These are phyloP conservation scores for Phaeosphaeriaceae sp. DNA, from an alignment of 2,329 filamentous ascomycete genomes.

Conservation along the genomic window DNA sequence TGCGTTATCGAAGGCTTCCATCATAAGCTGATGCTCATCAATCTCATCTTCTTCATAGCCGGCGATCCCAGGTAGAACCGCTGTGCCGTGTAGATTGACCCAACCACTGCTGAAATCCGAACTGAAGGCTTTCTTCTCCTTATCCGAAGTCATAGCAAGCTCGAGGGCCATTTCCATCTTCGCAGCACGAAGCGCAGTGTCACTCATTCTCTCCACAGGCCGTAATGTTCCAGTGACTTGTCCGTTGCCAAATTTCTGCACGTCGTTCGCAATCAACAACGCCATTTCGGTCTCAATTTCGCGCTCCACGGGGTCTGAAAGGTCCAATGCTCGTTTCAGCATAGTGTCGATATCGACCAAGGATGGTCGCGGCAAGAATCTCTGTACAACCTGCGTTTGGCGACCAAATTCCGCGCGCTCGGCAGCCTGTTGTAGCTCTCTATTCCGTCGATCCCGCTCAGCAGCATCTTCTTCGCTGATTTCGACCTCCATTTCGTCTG, in stretches of 20 bases:
- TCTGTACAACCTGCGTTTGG: conserved; percentile 91
- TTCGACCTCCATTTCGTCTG: conserved; percentile 63
- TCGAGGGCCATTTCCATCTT: conserved; percentile 79
- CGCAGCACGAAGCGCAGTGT: conserved; percentile 75
- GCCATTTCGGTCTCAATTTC: conserved; percentile 80
- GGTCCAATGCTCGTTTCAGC: conserved; percentile 66
- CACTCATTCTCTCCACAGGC: conserved; percentile 70
- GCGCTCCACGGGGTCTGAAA: conserved; percentile 69
- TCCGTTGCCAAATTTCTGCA: conserved; percentile 73
- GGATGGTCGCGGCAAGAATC: conserved; percentile 77
- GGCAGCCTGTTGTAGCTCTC: conserved; percentile 67
- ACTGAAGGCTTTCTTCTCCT: conserved; percentile 57
- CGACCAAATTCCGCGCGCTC: conserved; percentile 76
- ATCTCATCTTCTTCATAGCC: conserved; percentile 81
- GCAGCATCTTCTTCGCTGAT: conserved; percentile 72
- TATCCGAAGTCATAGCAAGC: conserved; percentile 59
- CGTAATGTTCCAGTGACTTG: conserved; percentile 69
- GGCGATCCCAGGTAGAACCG: conserved; percentile 76
- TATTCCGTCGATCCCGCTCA: conserved; percentile 75
- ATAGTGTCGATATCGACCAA: conserved; percentile 74
- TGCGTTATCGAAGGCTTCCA: conserved; percentile 75
- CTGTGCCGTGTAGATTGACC: conserved; percentile 56
- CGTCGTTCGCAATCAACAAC: conserved; percentile 81
- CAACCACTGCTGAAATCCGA: conserved; percentile 53
- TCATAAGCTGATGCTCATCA: conserved; percentile 70